Conservation (phyloP, 1,139 yeast genomes). For the Pichia sp. region DNA sequence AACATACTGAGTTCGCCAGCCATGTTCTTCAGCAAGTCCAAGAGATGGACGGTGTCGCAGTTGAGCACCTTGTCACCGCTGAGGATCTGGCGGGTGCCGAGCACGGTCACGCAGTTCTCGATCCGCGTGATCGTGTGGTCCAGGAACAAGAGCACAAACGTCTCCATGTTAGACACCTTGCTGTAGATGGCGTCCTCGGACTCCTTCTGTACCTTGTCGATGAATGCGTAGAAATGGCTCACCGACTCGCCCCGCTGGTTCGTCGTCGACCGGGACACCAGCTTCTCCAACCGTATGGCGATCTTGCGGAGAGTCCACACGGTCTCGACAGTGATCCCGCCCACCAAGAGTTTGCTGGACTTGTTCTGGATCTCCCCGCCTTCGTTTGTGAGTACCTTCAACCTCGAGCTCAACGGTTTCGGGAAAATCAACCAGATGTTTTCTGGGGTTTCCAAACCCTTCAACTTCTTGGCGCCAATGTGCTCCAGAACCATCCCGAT, state of each 20-base stretch:
- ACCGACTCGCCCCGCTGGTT: neutral
- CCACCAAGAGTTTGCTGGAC: conserved; percentile 26
- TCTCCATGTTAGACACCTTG: conserved; percentile 26
- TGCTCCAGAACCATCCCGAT: conserved; percentile 68
- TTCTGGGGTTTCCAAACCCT: conserved; percentile 94
- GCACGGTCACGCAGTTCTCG: conserved; percentile 45
- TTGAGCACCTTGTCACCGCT: neutral
- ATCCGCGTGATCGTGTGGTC: conserved; percentile 62
- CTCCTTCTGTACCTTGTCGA: conserved; percentile 19
- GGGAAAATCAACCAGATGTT: conserved; percentile 79
- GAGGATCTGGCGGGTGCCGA: conserved; percentile 25
- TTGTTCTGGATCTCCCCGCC: conserved; percentile 26
- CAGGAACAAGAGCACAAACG: conserved; percentile 44
- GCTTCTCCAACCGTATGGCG: conserved; percentile 46
- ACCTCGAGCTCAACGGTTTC: conserved; percentile 54
- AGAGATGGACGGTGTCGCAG: conserved; percentile 3
- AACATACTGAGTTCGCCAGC: conserved; percentile 6
- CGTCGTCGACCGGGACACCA: conserved; percentile 28
- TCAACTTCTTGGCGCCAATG: conserved; percentile 82
- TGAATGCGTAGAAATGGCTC: conserved; percentile 11
- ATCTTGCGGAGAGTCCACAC: conserved; percentile 47
- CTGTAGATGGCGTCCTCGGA: conserved; percentile 20
- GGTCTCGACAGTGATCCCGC: conserved; percentile 32
- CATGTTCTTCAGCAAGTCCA: conserved; percentile 11
- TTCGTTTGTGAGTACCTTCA: conserved; percentile 35